phyloP scores from a whole-genome alignment of 306 rosid genomes.

The Quercus glauca region DNA sequence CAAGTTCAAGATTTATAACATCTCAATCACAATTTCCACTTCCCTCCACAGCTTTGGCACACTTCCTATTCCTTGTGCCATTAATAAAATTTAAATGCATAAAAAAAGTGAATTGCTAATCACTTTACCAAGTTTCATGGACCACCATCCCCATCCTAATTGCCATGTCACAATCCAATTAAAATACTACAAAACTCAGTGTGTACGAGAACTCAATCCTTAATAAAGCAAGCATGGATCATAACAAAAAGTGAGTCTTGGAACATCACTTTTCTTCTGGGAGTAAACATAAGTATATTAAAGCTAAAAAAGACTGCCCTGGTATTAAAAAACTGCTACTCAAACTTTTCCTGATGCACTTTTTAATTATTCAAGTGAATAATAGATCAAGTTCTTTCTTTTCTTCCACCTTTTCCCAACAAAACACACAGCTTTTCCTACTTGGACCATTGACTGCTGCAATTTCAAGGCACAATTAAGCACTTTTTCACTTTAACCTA shows the following conservation, averaged over 20 bases:
- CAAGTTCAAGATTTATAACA: neutral
- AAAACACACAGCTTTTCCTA: conserved; percentile 19
- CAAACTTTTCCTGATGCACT: conserved; percentile 26
- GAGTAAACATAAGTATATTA: neutral
- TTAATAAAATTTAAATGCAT: neutral
- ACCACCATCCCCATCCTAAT: conserved; percentile 2
- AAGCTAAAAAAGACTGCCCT: neutral
- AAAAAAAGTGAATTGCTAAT: conserved; percentile 2
- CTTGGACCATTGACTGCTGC: conserved; percentile 17
- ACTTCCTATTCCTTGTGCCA: conserved; percentile 3
- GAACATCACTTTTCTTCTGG: conserved; percentile 9
- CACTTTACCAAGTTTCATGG: neutral
- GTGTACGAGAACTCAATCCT: neutral
- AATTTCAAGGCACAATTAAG: conserved; percentile 19
- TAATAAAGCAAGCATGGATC: neutral
- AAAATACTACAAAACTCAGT: neutral
- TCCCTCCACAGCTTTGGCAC: neutral
- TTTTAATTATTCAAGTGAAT: conserved; percentile 11
- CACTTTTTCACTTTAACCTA: conserved; percentile 24
- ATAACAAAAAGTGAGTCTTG: conserved; percentile 3
- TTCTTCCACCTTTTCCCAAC: neutral
- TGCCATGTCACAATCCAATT: neutral
- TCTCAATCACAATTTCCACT: neutral
- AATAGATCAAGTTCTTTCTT: conserved; percentile 22
- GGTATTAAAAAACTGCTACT: conserved; percentile 13